Evolutionary conservation across 2,329 filamentous ascomycete genomes (phyloP).

Genomic region (Zalaria sp.): DNA sequence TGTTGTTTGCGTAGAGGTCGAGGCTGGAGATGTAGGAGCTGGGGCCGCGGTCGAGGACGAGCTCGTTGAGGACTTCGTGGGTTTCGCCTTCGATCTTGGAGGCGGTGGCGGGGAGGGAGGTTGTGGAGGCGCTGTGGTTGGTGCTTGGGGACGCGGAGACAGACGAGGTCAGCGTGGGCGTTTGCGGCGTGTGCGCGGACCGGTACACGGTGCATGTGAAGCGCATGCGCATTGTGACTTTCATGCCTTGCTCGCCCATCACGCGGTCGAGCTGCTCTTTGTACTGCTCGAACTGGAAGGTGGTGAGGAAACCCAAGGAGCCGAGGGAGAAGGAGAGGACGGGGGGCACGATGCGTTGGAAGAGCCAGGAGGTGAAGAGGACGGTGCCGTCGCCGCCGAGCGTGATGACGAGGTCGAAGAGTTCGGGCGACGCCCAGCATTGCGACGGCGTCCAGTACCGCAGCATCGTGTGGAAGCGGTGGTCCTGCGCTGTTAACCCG

Average conservation of each 20-base stretch:
- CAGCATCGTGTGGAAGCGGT: slow-evolving; percentile 69
- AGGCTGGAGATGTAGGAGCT: slow-evolving; percentile 95
- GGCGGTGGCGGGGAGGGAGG: slow-evolving; percentile 24
- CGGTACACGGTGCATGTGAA: slow-evolving; percentile 97
- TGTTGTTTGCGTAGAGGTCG: slow-evolving; percentile 89
- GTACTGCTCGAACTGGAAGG: slow-evolving; percentile 77
- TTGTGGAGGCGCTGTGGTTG: slow-evolving; percentile 10
- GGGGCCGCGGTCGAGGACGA: slow-evolving; percentile 94
- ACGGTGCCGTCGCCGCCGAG: slow-evolving; percentile 80
- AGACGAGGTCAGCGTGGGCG: slow-evolving; percentile 17
- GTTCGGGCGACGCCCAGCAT: slow-evolving; percentile 86
- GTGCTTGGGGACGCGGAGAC: slow-evolving; percentile 12
- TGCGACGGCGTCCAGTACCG: slow-evolving; percentile 94
- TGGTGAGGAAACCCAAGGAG: slow-evolving; percentile 77
- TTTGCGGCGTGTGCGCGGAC: slow-evolving; percentile 19
- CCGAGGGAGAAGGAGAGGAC: slow-evolving; percentile 75
- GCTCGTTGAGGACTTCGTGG: slow-evolving; percentile 95
- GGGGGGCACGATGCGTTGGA: slow-evolving; percentile 75
- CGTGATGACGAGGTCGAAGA: slow-evolving; percentile 86
- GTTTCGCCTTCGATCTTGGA: slow-evolving; percentile 79
- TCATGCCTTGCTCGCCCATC: slow-evolving; percentile 92
- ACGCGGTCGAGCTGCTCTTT: slow-evolving; percentile 74
- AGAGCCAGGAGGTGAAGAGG: slow-evolving; percentile 78
- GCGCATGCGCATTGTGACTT: slow-evolving; percentile 93
- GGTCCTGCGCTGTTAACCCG: slow-evolving; percentile 57